Evolutionary conservation across 306 rosid genomes (phyloP).

Genomic region (Corylus heterophylla): DNA sequence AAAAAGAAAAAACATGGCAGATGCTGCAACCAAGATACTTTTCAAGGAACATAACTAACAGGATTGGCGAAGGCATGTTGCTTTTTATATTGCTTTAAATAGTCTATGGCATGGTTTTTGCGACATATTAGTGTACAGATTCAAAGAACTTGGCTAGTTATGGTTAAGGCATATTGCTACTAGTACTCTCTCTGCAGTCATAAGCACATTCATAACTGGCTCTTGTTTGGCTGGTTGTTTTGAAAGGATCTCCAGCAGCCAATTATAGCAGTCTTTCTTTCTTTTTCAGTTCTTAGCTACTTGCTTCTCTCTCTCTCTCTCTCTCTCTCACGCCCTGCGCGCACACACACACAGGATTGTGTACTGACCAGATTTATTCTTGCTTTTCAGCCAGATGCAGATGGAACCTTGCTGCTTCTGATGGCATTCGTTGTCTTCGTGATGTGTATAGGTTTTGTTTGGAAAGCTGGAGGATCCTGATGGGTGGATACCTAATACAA

Average conservation of each 20-base stretch:
- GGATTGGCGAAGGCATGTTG: background rate
- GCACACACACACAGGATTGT: background rate
- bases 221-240: background rate
- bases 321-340: background rate
- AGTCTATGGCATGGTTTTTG: background rate
- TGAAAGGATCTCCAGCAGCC: background rate
- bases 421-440: background rate
- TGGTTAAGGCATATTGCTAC: background rate
- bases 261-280: background rate
- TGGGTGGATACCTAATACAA: background rate
- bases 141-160: background rate
- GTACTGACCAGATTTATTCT: background rate
- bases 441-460: background rate
- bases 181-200: background rate
- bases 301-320: background rate
- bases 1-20: background rate
- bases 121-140: background rate
- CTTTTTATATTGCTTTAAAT: background rate
- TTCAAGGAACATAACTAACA: background rate
- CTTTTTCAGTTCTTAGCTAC: background rate
- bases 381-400: background rate
- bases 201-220: background rate
- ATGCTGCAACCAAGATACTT: background rate
- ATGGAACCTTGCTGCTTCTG: background rate
- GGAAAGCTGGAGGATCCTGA: background rate